These are phyloP conservation scores for Tephrocybe sp. DNA, from an alignment of 768 basidiomycete species.

Conservation along the genomic window DNA sequence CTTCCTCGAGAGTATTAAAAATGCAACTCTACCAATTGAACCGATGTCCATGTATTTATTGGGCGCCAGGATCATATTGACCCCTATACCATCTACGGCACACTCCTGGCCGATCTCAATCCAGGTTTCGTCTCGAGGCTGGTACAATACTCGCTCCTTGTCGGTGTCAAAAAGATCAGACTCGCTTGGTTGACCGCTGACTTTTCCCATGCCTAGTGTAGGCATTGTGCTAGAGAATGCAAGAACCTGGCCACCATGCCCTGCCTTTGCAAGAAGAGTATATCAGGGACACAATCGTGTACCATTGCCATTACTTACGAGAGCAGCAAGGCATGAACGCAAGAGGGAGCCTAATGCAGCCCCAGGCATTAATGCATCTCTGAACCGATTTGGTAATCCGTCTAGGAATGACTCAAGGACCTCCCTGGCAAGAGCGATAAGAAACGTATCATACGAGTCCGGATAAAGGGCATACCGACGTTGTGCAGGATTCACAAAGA, in stretches of 20 bases:
- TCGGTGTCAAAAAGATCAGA: slow-evolving; percentile 74
- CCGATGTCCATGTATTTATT: slow-evolving; percentile 82
- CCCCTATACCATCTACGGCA: slow-evolving; percentile 86
- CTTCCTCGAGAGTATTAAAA: background rate
- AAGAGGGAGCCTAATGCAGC: slow-evolving; percentile 82
- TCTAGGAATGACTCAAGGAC: slow-evolving; percentile 69
- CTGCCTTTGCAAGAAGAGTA: slow-evolving; percentile 42
- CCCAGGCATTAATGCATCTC: slow-evolving; percentile 43
- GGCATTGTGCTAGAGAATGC: slow-evolving; percentile 73
- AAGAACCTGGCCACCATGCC: slow-evolving; percentile 76
- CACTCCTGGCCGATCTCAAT: slow-evolving; percentile 83
- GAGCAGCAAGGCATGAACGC: slow-evolving; percentile 64
- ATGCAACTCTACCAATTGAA: slow-evolving; percentile 61
- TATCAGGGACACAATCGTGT: background rate
- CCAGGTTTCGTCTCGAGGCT: slow-evolving; percentile 80
- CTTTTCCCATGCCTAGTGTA: slow-evolving; percentile 69
- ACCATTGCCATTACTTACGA: slow-evolving; percentile 46
- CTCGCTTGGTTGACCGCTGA: slow-evolving; percentile 60
- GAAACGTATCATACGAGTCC: background rate
- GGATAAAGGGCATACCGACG: slow-evolving; percentile 56
- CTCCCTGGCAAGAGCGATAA: slow-evolving; percentile 35
- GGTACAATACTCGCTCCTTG: slow-evolving; percentile 81
- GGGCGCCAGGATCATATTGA: slow-evolving; percentile 87
- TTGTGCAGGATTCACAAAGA: slow-evolving; percentile 76
- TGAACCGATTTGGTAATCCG: slow-evolving; percentile 62